phyloP scores from a whole-genome alignment of 768 basidiomycete species.

The Pleurotus platypus region DNA sequence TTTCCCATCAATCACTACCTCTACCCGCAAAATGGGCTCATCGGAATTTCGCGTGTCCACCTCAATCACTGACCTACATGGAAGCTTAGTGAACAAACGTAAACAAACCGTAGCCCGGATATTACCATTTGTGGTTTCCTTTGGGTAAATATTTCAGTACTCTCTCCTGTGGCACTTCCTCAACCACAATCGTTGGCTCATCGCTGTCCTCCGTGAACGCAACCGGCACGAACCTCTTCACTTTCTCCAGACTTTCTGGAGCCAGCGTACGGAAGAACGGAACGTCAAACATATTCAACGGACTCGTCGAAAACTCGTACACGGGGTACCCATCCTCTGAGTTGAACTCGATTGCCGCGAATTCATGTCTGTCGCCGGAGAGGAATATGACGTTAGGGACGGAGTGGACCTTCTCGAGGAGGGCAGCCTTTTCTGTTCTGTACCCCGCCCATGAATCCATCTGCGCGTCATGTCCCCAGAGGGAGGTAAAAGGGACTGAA shows the following conservation, averaged over 20 bases:
- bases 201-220: constrained; percentile 21
- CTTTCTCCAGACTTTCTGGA: constrained; percentile 37
- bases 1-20: constrained; percentile 59
- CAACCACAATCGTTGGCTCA: constrained; percentile 19
- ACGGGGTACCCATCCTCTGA: constrained; percentile 36
- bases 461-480: constrained; percentile 63
- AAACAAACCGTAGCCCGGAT: constrained; percentile 8
- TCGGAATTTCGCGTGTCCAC: constrained; percentile 56
- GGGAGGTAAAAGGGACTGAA: constrained; percentile 70
- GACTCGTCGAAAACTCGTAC: constrained; percentile 66
- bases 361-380: constrained; percentile 78
- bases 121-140: constrained; percentile 67
- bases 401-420: constrained; percentile 56
- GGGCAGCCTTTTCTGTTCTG: constrained; percentile 49
- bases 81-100: too few species aligned
- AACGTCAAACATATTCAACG: constrained; percentile 67
- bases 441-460: constrained; percentile 72
- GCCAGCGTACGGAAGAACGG: constrained; percentile 55
- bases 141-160: constrained; percentile 57
- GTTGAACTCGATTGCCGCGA: constrained; percentile 65
- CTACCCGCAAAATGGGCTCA: constrained; percentile 50
- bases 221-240: constrained; percentile 28
- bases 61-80: constrained; percentile 59
- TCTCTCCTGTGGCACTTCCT: constrained; percentile 48
- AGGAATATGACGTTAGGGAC: constrained; percentile 71